Evolutionary conservation across 305 asterid genomes (phyloP).

Genomic region (Ajuga reptans): DNA sequence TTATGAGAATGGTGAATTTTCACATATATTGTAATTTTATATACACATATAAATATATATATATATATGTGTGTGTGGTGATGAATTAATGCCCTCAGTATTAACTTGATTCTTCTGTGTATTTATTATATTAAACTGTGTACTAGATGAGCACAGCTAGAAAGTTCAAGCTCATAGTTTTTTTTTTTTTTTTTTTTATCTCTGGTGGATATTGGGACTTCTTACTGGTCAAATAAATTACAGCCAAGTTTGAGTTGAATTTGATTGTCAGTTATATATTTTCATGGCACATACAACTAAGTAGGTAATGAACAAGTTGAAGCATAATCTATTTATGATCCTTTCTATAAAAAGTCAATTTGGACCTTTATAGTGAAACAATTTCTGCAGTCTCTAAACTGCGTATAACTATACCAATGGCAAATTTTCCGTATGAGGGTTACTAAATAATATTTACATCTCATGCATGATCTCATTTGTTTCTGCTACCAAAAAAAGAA

Average conservation of each 20-base stretch:
- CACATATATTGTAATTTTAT: not conserved
- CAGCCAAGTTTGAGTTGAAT: not conserved
- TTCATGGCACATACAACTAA: not conserved
- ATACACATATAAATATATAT: not conserved
- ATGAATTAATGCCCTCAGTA: not conserved
- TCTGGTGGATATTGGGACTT: constrained; percentile 1
- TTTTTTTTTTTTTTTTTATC: not conserved
- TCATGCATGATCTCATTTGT: not conserved
- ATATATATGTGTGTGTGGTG: not conserved
- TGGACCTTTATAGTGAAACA: not conserved
- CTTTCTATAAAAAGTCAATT: not conserved
- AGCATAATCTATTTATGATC: not conserved
- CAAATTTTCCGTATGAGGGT: not conserved
- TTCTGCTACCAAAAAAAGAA: not conserved
- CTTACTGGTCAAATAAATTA: not conserved
- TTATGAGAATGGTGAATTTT: not conserved
- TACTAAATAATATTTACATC: not conserved
- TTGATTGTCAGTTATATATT: not conserved
- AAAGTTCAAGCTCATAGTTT: not conserved
- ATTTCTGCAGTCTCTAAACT: too few species aligned
- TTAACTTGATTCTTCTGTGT: not conserved
- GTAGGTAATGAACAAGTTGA: not conserved
- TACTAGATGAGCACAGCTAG: not conserved
- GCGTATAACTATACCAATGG: too few species aligned
- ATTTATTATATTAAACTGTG: not conserved